phyloP scores from a whole-genome alignment of 2,329 filamentous ascomycete species.

The Arthrobotrys megalospora region DNA sequence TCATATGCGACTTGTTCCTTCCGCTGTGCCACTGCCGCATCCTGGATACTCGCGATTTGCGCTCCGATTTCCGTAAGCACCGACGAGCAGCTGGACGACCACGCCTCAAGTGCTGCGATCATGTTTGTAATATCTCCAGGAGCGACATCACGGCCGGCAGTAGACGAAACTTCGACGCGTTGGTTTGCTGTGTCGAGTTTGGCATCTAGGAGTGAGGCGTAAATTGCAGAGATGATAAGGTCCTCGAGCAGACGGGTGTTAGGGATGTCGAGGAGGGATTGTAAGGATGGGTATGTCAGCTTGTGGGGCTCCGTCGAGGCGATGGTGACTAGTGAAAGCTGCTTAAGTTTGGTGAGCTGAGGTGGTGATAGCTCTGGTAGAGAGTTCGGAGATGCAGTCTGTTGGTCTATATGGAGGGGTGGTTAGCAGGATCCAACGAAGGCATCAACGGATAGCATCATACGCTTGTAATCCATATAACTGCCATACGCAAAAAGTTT shows the following conservation, averaged over 20 bases:
- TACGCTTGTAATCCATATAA: slow-evolving; percentile 81
- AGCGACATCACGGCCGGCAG: slow-evolving; percentile 87
- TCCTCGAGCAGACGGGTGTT: slow-evolving; percentile 82
- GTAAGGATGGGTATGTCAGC: slow-evolving; percentile 81
- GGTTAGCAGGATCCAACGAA: slow-evolving; percentile 61
- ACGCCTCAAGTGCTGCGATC: slow-evolving; percentile 78
- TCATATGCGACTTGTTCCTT: slow-evolving; percentile 71
- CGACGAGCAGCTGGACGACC: slow-evolving; percentile 82
- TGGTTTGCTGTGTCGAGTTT: slow-evolving; percentile 85
- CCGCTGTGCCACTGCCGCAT: slow-evolving; percentile 72
- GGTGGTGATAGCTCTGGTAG: slow-evolving; percentile 80
- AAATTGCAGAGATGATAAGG: slow-evolving; percentile 88
- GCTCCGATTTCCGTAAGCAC: slow-evolving; percentile 82
- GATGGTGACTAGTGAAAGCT: slow-evolving; percentile 88
- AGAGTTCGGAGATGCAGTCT: slow-evolving; percentile 65
- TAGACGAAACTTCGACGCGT: slow-evolving; percentile 81
- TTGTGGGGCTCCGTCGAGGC: slow-evolving; percentile 75
- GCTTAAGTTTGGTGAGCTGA: slow-evolving; percentile 87
- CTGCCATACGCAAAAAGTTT: slow-evolving; percentile 94
- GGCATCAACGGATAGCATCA: slow-evolving; percentile 3
- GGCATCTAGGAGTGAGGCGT: slow-evolving; percentile 83
- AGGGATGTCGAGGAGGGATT: slow-evolving; percentile 77
- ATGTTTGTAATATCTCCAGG: slow-evolving; percentile 80
- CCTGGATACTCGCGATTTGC: slow-evolving; percentile 79
- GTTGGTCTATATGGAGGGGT: slow-evolving; percentile 45